A percentile compares a stretch with the other conserved stretches of the same genome.
phyloP scores from a whole-genome alignment of 352 stramenopile genomes.

The Phytophthora agathidicida region DNA sequence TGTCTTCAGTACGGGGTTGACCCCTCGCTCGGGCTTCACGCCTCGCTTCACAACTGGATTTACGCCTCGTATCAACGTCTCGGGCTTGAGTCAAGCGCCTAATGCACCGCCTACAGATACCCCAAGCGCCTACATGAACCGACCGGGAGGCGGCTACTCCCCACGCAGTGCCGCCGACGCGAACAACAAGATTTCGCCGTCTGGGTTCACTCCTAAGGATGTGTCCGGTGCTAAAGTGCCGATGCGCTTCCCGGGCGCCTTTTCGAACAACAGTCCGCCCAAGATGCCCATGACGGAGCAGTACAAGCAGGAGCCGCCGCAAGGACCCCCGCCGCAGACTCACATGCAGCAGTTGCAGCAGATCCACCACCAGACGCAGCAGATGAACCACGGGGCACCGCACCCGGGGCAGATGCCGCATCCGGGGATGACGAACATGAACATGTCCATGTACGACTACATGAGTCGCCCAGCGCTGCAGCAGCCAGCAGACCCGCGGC shows the following conservation, averaged over 20 bases:
- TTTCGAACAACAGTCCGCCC: conserved; percentile 56
- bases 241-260: conserved; percentile 73
- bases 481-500: conserved; percentile 45
- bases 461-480: conserved; percentile 72
- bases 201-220: conserved; percentile 81
- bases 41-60: conserved; percentile 82
- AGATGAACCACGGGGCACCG: conserved; percentile 48
- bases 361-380: conserved; percentile 58
- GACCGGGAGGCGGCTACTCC: conserved; percentile 58
- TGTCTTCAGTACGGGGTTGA: conserved; percentile 82
- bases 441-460: conserved; percentile 88
- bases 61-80: conserved; percentile 70
- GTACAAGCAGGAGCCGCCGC: conserved; percentile 53
- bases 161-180: conserved; percentile 45
- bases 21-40: conserved; percentile 82
- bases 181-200: conserved; percentile 77
- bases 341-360: conserved; percentile 52
- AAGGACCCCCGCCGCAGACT: conserved; percentile 30
- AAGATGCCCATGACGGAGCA: conserved; percentile 60
- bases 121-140: conserved; percentile 44
- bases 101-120: conserved; percentile 49
- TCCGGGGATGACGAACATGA: conserved; percentile 63
- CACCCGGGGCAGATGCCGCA: conserved; percentile 50
- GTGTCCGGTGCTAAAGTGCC: conserved; percentile 73
- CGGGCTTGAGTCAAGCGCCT: conserved; percentile 45